phyloP scores from a whole-genome alignment of 1,284 basidiomycete genomes.

The Limonomyces culmigenus region DNA sequence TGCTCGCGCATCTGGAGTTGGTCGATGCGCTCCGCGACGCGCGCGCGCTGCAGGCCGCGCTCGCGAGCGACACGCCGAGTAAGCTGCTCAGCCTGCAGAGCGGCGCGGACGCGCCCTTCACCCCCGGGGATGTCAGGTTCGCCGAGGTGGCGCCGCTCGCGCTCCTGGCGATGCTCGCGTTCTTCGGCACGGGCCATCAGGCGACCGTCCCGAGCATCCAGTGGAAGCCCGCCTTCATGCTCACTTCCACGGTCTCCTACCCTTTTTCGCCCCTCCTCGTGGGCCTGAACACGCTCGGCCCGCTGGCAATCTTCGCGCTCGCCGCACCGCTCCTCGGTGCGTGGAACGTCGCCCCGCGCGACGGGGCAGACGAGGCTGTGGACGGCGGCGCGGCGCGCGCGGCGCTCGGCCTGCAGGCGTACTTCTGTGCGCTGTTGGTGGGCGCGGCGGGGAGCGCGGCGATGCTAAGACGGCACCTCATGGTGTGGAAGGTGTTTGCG shows the following conservation, averaged over 20 bases:
- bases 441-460: constrained; percentile 63
- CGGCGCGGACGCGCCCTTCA: constrained; percentile 12
- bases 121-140: constrained; percentile 29
- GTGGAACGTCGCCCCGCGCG: constrained; percentile 74
- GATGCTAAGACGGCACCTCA: constrained; percentile 74
- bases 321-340: constrained; percentile 60
- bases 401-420: constrained; percentile 47
- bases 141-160: constrained; percentile 57
- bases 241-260: constrained; percentile 53
- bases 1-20: constrained; percentile 62
- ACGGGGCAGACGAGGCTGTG: constrained; percentile 12
- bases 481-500: constrained; percentile 99
- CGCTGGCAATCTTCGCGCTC: constrained; percentile 47
- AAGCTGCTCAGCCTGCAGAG: constrained; percentile 17
- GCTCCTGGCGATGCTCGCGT: constrained; percentile 59
- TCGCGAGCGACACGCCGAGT: constrained; percentile 27
- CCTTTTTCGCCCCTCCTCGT: constrained; percentile 71
- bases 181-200: constrained; percentile 89
- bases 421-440: constrained; percentile 52
- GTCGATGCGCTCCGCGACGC: constrained; percentile 69
- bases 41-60: constrained; percentile 31
- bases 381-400: constrained; percentile 25
- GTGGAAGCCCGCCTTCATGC: constrained; percentile 86
- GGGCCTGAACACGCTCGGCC: constrained; percentile 66
- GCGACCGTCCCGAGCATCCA: constrained; percentile 81